Percentiles rank a stretch among this genome's conserved stretches.
Conservation (phyloP, 495 filamentous ascomycete genomes). For the Neohortaea acidophila region DNA sequence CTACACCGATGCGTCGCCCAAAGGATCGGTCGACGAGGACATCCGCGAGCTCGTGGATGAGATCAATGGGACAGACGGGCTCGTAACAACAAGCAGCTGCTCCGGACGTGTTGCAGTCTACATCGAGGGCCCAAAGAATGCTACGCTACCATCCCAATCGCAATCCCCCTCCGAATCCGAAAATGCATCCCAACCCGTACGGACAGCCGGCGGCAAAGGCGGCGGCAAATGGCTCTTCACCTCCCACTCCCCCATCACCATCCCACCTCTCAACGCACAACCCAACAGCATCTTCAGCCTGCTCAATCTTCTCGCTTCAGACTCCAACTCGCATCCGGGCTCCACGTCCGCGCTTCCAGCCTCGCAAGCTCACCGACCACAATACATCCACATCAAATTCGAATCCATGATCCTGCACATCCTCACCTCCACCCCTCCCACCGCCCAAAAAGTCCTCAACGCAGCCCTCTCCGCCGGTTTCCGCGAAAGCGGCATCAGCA, state of each 20-base stretch:
- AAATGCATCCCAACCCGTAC: not conserved
- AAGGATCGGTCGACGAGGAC: constrained; percentile 64
- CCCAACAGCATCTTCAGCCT: not conserved
- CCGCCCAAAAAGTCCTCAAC: constrained; percentile 55
- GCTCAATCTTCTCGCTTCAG: too few relatives aligned
- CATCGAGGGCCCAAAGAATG: constrained; percentile 49
- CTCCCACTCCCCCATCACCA: constrained; percentile 56
- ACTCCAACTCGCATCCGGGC: not conserved
- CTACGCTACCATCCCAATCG: not conserved
- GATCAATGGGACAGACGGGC: constrained; percentile 54
- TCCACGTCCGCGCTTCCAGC: not conserved
- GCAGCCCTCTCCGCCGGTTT: constrained; percentile 71
- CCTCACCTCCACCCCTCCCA: constrained; percentile 51
- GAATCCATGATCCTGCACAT: constrained; percentile 93
- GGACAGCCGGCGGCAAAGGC: constrained; percentile 54
- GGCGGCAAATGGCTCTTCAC: constrained; percentile 72
- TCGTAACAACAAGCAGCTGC: constrained; percentile 86
- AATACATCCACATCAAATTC: constrained; percentile 78
- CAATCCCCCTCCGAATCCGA: constrained; percentile 4
- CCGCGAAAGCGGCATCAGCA: constrained; percentile 57
- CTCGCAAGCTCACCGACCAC: constrained; percentile 20
- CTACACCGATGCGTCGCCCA: constrained; percentile 68
- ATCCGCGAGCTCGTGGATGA: constrained; percentile 60
- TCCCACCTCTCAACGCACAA: constrained; percentile 6
- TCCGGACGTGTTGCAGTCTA: constrained; percentile 74